Evolutionary conservation across 176 grass and related monocot genomes (phyloP).

Genomic region (Guadua angustifolia): DNA sequence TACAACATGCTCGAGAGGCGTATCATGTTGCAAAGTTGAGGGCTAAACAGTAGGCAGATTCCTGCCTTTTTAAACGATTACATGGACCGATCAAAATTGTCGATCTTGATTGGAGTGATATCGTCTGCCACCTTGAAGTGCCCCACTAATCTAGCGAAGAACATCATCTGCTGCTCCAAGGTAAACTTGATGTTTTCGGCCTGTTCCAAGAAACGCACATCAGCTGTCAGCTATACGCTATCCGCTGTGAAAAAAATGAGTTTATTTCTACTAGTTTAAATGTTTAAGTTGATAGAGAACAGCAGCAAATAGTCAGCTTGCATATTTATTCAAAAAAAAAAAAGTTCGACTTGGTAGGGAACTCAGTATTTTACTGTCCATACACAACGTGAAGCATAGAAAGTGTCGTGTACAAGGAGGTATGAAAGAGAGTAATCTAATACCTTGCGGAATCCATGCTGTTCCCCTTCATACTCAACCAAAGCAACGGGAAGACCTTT

Average conservation of each 20-base stretch:
- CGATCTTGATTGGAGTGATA: conserved; percentile 83
- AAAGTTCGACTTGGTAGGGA: not conserved
- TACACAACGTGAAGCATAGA: not conserved
- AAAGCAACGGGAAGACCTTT: conserved; percentile 90
- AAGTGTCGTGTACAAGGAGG: not conserved
- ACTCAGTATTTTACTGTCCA: not conserved
- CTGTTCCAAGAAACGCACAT: conserved; percentile 48
- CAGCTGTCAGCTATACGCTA: not conserved
- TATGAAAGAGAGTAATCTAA: not conserved
- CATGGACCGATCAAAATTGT: conserved; percentile 63
- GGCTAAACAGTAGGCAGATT: not conserved
- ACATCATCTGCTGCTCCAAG: conserved; percentile 89
- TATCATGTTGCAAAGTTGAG: not conserved
- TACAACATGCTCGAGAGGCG: not conserved
- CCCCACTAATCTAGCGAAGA: conserved; percentile 83
- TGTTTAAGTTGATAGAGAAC: not conserved
- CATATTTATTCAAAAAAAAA: not conserved
- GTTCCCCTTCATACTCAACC: conserved; percentile 94
- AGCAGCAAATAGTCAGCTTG: not conserved
- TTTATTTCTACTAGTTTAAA: not conserved
- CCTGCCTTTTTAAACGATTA: not conserved
- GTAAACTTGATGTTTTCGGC: conserved; percentile 94
- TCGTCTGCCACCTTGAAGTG: conserved; percentile 76
- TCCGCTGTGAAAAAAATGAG: conserved; percentile 1
- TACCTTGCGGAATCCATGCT: conserved; percentile 92